Conservation (phyloP, 805 yeast genomes). For the Cyberlindnera saturnus region DNA sequence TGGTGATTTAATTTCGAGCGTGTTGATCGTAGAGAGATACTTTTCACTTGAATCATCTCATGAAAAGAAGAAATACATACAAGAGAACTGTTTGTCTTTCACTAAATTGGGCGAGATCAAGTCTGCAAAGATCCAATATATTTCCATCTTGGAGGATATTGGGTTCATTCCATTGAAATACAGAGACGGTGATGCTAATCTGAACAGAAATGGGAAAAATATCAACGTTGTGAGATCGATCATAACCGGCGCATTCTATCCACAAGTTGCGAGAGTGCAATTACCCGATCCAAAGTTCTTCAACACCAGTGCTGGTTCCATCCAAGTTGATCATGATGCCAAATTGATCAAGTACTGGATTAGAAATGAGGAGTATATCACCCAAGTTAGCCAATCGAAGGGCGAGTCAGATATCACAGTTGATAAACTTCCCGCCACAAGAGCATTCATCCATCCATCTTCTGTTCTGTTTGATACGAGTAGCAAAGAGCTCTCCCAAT, state of each 20-base stretch:
- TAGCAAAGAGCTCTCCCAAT: slow-evolving; percentile 22
- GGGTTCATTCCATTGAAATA: slow-evolving; percentile 66
- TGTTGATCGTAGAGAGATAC: slow-evolving; percentile 54
- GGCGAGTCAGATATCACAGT: slow-evolving; percentile 11
- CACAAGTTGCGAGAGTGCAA: slow-evolving; percentile 75
- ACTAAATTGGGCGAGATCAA: slow-evolving; percentile 63
- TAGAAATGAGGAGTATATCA: slow-evolving; percentile 48
- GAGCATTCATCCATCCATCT: slow-evolving; percentile 86
- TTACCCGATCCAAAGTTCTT: slow-evolving; percentile 75
- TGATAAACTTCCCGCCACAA: slow-evolving; percentile 44
- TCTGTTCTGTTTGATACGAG: slow-evolving; percentile 60
- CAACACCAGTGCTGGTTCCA: slow-evolving; percentile 68
- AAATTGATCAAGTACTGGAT: slow-evolving; percentile 67
- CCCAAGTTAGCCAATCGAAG: slow-evolving; percentile 5
- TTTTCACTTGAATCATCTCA: slow-evolving; percentile 20
- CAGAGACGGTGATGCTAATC: slow-evolving; percentile 22
- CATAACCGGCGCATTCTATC: slow-evolving; percentile 76
- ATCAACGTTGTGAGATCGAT: slow-evolving; percentile 54
- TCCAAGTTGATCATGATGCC: slow-evolving; percentile 83
- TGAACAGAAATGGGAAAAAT: slow-evolving; percentile 50
- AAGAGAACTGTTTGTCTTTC: slow-evolving; percentile 55
- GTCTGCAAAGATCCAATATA: slow-evolving; percentile 64
- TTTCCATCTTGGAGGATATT: slow-evolving; percentile 65
- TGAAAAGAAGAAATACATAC: slow-evolving; percentile 39
- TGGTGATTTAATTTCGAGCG: slow-evolving; percentile 75